A percentile compares a stretch with the other conserved stretches of the same genome.
Evolutionary conservation across 75 land plant genomes (phyloP).

Genomic region (Larix kaempferi): DNA sequence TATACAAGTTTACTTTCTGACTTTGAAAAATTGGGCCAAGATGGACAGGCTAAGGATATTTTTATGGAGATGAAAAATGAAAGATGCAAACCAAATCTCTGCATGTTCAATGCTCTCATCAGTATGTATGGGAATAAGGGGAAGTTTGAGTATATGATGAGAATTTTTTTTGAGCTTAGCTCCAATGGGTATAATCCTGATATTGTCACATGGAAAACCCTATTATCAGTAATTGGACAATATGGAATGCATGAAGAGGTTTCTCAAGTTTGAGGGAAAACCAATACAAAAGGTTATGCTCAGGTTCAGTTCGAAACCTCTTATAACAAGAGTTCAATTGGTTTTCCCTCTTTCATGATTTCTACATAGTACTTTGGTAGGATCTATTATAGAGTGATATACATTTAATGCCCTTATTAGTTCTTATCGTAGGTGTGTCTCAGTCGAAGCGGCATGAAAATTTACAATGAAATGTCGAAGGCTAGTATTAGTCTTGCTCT

Average conservation of each 20-base stretch:
- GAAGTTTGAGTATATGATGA: slow-evolving; percentile 78
- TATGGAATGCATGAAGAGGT: slow-evolving; percentile 81
- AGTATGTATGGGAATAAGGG: slow-evolving; percentile 77
- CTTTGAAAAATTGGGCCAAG: slow-evolving; percentile 62
- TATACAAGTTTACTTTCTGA: slow-evolving; percentile 75
- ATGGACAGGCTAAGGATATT: slow-evolving; percentile 48
- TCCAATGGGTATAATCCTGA: slow-evolving; percentile 54
- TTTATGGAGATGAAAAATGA: slow-evolving; percentile 61
- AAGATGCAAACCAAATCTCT: slow-evolving; percentile 69
- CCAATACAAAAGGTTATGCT: too few relatives aligned
- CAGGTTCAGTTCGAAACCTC: too few relatives aligned
- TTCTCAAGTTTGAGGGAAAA: slow-evolving; percentile 71
- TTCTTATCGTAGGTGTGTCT: slow-evolving; percentile 88
- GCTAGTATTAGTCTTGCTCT: slow-evolving; percentile 69
- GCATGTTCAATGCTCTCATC: slow-evolving; percentile 83
- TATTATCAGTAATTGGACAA: slow-evolving; percentile 77
- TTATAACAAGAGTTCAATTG: too few relatives aligned
- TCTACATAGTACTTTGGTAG: too few relatives aligned
- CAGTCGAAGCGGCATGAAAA: slow-evolving; percentile 68
- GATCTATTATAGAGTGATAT: slow-evolving; percentile 76
- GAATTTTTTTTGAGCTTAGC: slow-evolving; percentile 71
- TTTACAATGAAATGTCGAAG: slow-evolving; percentile 70
- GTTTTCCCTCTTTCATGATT: too few relatives aligned
- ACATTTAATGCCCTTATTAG: slow-evolving; percentile 92
- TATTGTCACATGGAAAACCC: slow-evolving; percentile 87